Percentiles rank a stretch among this genome's conserved stretches.
phyloP scores from a whole-genome alignment of 805 yeast species.

The Candida golubevii region DNA sequence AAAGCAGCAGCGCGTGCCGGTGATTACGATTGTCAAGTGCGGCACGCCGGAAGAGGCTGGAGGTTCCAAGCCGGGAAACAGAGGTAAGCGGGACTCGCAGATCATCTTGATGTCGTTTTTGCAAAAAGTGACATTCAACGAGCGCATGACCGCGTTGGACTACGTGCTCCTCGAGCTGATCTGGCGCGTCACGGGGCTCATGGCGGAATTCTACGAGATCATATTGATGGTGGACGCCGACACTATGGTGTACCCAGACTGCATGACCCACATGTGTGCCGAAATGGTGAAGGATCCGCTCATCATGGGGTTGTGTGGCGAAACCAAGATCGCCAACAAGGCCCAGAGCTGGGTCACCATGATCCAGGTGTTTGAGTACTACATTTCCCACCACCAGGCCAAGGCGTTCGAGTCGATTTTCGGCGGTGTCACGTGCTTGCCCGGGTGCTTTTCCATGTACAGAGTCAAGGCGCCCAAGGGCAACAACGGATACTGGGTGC shows the following conservation, averaged over 20 bases:
- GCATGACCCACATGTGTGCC: constrained; percentile 84
- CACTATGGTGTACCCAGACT: constrained; percentile 82
- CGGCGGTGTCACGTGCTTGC: constrained; percentile 92
- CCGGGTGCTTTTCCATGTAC: constrained; percentile 93
- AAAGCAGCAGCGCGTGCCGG: constrained; percentile 82
- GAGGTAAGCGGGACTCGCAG: constrained; percentile 96
- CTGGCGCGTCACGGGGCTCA: constrained; percentile 80
- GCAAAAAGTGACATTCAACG: constrained; percentile 84
- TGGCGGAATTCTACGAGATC: constrained; percentile 77
- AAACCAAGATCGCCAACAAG: constrained; percentile 86
- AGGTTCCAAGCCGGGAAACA: constrained; percentile 73
- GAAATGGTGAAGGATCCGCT: constrained; percentile 83
- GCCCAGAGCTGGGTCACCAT: constrained; percentile 83
- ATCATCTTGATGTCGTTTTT: constrained; percentile 85
- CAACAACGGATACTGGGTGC: constrained; percentile 72
- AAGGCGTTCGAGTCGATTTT: constrained; percentile 94
- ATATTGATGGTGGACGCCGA: constrained; percentile 95
- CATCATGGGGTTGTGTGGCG: constrained; percentile 93
- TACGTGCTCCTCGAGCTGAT: constrained; percentile 69
- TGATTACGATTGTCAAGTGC: constrained; percentile 75
- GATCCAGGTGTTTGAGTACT: constrained; percentile 91
- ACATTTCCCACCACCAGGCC: constrained; percentile 89
- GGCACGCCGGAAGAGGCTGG: constrained; percentile 79
- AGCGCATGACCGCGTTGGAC: constrained; percentile 89
- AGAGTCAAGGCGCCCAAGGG: constrained; percentile 89